A percentile compares a stretch with the other conserved stretches of the same genome.
Conservation (phyloP, 768 basidiomycete species). For the Pleurotus eryngii region DNA sequence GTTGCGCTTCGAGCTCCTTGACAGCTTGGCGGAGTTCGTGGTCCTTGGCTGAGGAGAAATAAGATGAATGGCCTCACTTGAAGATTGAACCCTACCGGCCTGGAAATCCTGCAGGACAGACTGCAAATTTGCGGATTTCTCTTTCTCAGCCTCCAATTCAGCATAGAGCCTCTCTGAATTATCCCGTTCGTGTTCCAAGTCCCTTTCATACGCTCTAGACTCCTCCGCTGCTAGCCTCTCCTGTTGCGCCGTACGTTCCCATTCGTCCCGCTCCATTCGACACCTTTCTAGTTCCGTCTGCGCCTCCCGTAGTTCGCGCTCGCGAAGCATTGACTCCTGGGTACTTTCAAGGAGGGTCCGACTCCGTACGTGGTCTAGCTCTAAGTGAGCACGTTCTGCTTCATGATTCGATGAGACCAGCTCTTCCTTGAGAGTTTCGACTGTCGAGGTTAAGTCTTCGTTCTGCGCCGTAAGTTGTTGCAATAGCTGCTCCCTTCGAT, state of each 20-base stretch:
- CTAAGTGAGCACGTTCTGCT: constrained; percentile 61
- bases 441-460: constrained; percentile 64
- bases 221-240: constrained; percentile 77
- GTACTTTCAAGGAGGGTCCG: constrained; percentile 63
- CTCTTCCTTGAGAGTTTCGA: constrained; percentile 81
- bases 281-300: constrained; percentile 86
- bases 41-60: constrained; percentile 66
- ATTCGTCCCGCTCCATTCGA: constrained; percentile 72
- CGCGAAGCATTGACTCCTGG: constrained; percentile 68
- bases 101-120: constrained; percentile 96
- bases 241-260: constrained; percentile 46
- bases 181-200: constrained; percentile 65
- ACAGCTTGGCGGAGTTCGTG: constrained; percentile 85
- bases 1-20: constrained; percentile 74
- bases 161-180: constrained; percentile 50
- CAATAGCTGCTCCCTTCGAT: constrained; percentile 83
- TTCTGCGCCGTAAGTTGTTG: constrained; percentile 76
- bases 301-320: constrained; percentile 76
- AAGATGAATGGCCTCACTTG: constrained; percentile 1
- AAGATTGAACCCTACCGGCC: constrained; percentile 53
- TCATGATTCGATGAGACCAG: constrained; percentile 75
- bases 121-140: constrained; percentile 81
- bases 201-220: constrained; percentile 53
- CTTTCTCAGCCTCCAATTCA: constrained; percentile 64
- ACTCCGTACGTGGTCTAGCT: constrained; percentile 66